A percentile compares a stretch with the other conserved stretches of the same genome.
Conservation (phyloP, 106 monocot genomes). For the Xerophyta viscosa region DNA sequence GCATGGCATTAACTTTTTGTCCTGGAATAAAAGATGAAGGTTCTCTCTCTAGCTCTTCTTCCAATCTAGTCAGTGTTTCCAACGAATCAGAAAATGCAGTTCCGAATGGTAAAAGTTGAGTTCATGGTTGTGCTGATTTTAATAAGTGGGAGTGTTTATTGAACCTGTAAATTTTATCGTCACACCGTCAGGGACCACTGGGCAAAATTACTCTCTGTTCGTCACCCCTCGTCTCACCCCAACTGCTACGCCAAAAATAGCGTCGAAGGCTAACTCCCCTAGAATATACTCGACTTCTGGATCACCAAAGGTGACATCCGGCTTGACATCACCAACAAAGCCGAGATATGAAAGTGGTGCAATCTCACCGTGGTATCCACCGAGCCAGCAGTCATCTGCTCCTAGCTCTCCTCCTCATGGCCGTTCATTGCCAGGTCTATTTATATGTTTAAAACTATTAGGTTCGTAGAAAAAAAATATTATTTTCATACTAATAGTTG, state of each 20-base stretch:
- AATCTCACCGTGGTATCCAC: slow-evolving; percentile 42
- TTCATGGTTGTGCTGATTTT: not conserved
- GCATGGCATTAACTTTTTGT: not conserved
- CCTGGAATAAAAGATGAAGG: slow-evolving; percentile 25
- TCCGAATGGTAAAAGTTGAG: slow-evolving; percentile 24
- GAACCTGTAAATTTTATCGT: not conserved
- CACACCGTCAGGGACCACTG: slow-evolving; percentile 16
- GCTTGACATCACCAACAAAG: slow-evolving; percentile 51
- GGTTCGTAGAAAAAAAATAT: too few species aligned
- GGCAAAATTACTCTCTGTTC: slow-evolving; percentile 23
- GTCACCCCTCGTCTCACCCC: slow-evolving; percentile 32
- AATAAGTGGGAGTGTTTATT: not conserved
- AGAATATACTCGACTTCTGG: slow-evolving; percentile 27
- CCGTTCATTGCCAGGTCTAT: slow-evolving; percentile 40
- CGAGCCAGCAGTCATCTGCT: slow-evolving; percentile 57
- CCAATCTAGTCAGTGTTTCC: slow-evolving; percentile 20
- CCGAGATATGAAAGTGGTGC: slow-evolving; percentile 24
- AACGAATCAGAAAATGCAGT: slow-evolving; percentile 12
- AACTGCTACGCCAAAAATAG: slow-evolving; percentile 30
- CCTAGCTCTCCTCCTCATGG: slow-evolving; percentile 46
- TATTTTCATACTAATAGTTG: not conserved
- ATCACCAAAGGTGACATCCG: slow-evolving; percentile 41
- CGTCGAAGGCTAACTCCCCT: slow-evolving; percentile 37
- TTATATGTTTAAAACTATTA: not conserved
- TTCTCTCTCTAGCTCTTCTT: slow-evolving; percentile 16